These are phyloP conservation scores for Salix brachista DNA, from an alignment of 345 rosid species.

Conservation along the genomic window DNA sequence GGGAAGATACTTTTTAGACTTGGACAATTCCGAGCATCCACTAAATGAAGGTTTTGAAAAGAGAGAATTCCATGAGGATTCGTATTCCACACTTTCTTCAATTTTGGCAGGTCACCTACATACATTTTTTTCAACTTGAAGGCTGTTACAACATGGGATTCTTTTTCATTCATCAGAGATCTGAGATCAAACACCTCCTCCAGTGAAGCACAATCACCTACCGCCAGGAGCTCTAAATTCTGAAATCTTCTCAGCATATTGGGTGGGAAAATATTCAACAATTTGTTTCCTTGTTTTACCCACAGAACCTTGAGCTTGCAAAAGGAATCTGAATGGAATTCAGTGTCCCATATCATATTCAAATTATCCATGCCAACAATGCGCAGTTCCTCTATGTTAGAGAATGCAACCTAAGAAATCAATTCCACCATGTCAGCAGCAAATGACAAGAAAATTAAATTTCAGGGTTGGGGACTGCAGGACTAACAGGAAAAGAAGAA, in stretches of 20 bases:
- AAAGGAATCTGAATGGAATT: slow-evolving; percentile 15
- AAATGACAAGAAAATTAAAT: too few relatives aligned
- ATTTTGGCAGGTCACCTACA: neutral
- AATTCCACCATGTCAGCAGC: neutral
- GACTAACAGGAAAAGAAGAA: neutral
- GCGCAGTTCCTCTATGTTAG: slow-evolving; percentile 15
- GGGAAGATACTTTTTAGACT: slow-evolving; percentile 14
- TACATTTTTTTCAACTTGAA: neutral
- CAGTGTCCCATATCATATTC: slow-evolving; percentile 17
- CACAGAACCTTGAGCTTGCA: neutral
- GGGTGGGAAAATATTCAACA: slow-evolving; percentile 14
- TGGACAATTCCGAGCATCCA: neutral
- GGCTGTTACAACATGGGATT: neutral
- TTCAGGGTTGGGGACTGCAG: neutral
- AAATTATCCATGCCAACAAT: slow-evolving; percentile 14
- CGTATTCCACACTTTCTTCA: slow-evolving; percentile 8
- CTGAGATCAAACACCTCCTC: slow-evolving; percentile 16
- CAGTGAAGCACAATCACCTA: neutral
- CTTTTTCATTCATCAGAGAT: neutral
- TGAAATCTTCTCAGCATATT: neutral
- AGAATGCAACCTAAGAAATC: slow-evolving; percentile 17
- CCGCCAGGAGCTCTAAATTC: neutral
- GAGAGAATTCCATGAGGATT: slow-evolving; percentile 3
- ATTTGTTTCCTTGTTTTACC: neutral
- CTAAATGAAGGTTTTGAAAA: neutral